phyloP scores from a whole-genome alignment of 768 basidiomycete genomes.

The Lentinula aciculospora region DNA sequence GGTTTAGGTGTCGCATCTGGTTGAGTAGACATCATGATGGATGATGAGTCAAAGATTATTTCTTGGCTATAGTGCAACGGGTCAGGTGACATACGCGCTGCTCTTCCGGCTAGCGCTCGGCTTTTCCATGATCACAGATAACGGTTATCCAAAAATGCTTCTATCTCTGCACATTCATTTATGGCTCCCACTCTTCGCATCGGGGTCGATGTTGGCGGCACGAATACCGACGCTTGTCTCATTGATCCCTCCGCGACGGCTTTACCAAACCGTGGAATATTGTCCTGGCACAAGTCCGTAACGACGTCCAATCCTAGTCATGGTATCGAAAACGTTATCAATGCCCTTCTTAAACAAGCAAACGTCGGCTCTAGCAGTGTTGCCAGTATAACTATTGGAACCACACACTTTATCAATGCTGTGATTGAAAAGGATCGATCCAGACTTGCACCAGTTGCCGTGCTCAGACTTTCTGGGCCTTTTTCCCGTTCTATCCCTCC shows the following conservation, averaged over 20 bases:
- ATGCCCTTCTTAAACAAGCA: constrained; percentile 28
- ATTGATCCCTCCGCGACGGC: constrained; percentile 13
- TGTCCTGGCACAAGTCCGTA: constrained; percentile 33
- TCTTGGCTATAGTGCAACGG: background rate
- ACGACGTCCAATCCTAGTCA: constrained; percentile 47
- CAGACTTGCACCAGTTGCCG: constrained; percentile 45
- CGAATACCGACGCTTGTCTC: constrained; percentile 8
- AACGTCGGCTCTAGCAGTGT: constrained; percentile 25
- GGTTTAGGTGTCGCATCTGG: background rate
- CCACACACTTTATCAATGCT: constrained; percentile 49
- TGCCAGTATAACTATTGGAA: constrained; percentile 47
- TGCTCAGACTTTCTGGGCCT: constrained; percentile 52
- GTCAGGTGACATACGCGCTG: background rate
- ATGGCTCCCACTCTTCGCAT: constrained; percentile 6
- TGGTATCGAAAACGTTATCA: constrained; percentile 43
- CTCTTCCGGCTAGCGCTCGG: background rate
- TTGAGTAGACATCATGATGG: background rate
- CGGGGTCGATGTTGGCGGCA: constrained; percentile 7
- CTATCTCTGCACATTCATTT: background rate
- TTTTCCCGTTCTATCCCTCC: constrained; percentile 48
- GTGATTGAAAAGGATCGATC: constrained; percentile 42
- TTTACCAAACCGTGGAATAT: constrained; percentile 19
- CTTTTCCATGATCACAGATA: too few relatives aligned
- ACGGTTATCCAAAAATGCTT: background rate
- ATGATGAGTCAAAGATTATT: background rate